These are phyloP conservation scores for Lachnellula occidentalis DNA, from an alignment of 2,329 filamentous ascomycete genomes.

Conservation along the genomic window DNA sequence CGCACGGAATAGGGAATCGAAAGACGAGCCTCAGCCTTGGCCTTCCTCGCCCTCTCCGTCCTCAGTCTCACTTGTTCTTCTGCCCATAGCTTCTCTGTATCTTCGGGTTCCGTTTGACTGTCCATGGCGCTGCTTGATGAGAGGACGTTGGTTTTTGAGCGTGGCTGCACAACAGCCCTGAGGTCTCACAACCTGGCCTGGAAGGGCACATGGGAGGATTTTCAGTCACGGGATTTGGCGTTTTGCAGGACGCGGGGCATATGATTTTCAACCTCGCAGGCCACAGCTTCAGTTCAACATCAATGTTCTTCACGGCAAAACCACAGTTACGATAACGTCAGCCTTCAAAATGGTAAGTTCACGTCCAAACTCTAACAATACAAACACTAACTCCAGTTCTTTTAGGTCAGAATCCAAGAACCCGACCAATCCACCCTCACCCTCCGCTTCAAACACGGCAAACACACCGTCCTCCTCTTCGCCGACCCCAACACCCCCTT, in stretches of 20 bases:
- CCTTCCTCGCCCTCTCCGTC: not conserved
- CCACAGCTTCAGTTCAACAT: not conserved
- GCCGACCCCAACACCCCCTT: slow-evolving; percentile 54
- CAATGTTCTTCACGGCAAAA: not conserved
- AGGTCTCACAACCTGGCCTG: slow-evolving; percentile 4
- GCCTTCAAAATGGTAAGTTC: not conserved
- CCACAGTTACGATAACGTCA: not conserved
- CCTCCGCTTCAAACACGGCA: slow-evolving; percentile 67
- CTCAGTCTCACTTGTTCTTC: not conserved
- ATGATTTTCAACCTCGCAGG: not conserved
- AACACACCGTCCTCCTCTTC: slow-evolving; percentile 65
- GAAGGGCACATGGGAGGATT: slow-evolving; percentile 1
- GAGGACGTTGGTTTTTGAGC: slow-evolving; percentile 14
- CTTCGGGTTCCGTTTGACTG: slow-evolving; percentile 9
- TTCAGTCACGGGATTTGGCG: slow-evolving; percentile 2
- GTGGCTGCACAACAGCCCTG: slow-evolving; percentile 3
- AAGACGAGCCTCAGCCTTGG: slow-evolving; percentile 33
- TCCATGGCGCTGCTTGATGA: slow-evolving; percentile 12
- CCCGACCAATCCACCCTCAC: slow-evolving; percentile 51
- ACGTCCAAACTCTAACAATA: not conserved
- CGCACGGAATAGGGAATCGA: slow-evolving; percentile 61
- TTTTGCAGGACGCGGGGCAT: not conserved
- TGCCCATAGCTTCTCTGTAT: not conserved
- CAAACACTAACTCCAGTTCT: not conserved
- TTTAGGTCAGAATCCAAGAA: slow-evolving; percentile 13